Evolutionary conservation across 805 yeast species (phyloP).

Genomic region (Saccharomycopsis sp.): DNA sequence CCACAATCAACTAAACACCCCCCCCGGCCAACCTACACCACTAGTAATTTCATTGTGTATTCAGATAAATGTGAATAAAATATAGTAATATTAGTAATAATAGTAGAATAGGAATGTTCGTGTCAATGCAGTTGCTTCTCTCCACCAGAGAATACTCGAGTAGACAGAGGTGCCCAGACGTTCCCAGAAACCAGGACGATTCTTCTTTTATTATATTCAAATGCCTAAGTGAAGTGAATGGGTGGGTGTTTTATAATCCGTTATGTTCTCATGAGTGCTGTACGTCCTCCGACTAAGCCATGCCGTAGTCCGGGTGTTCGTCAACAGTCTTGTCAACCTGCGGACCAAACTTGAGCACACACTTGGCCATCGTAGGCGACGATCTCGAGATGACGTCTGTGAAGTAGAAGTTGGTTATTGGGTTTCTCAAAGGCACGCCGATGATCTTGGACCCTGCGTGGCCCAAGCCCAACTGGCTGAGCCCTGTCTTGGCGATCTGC

Average conservation of each 20-base stretch:
- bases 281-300: conserved; percentile 21
- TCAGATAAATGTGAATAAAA: not conserved
- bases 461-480: conserved; percentile 35
- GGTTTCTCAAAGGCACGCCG: conserved; percentile 53
- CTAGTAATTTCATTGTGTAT: too few relatives aligned
- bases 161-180: not conserved
- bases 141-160: not conserved
- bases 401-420: conserved; percentile 78
- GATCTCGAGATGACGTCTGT: conserved; percentile 83
- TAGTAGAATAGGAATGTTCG: not conserved
- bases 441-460: conserved; percentile 34
- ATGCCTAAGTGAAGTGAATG: conserved; percentile 2
- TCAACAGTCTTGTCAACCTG: conserved; percentile 54
- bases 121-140: not conserved
- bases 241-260: not conserved
- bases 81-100: not conserved
- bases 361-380: conserved; percentile 86
- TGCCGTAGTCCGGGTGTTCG: conserved; percentile 28
- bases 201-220: not conserved
- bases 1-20: too few relatives aligned
- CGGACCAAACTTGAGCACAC: conserved; percentile 66
- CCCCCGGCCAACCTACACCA: too few relatives aligned
- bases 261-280: too few relatives aligned
- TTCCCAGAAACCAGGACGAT: not conserved
- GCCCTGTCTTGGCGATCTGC: conserved; percentile 51